These are phyloP conservation scores for Talaromyces sp. DNA, from an alignment of 2,329 filamentous ascomycete genomes.

Conservation along the genomic window DNA sequence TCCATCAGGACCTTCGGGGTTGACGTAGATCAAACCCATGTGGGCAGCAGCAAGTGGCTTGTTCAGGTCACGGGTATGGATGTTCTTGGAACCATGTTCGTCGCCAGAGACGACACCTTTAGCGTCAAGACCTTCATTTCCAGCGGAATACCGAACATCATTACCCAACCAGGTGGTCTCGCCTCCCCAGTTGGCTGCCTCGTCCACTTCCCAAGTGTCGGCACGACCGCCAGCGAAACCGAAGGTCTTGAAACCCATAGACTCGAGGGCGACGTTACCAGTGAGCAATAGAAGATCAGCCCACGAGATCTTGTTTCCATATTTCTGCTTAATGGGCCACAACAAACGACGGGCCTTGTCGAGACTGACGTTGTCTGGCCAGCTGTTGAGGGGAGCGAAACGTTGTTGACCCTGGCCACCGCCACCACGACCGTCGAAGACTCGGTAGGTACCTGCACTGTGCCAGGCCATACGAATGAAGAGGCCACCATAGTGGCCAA, in stretches of 20 bases:
- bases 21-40: conserved; percentile 80
- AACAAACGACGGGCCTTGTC: conserved; percentile 78
- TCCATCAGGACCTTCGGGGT: conserved; percentile 74
- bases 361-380: conserved; percentile 75
- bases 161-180: conserved; percentile 75
- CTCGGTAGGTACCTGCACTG: conserved; percentile 74
- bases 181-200: conserved; percentile 74
- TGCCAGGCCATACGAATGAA: conserved; percentile 83
- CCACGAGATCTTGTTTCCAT: conserved; percentile 80
- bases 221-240: conserved; percentile 71
- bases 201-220: conserved; percentile 73
- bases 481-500: conserved; percentile 76
- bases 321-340: conserved; percentile 83
- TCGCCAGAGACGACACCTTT: conserved; percentile 46
- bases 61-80: conserved; percentile 65
- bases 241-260: conserved; percentile 71
- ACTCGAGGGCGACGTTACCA: conserved; percentile 74
- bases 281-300: conserved; percentile 69
- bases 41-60: conserved; percentile 65
- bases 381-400: conserved; percentile 77
- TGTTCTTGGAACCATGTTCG: conserved; percentile 46
- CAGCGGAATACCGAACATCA: conserved; percentile 64
- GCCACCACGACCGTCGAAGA: conserved; percentile 71
- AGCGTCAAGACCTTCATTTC: conserved; percentile 48
- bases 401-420: conserved; percentile 73